Percentiles rank a stretch among this genome's conserved stretches.
phyloP scores from a whole-genome alignment of 371 early-diverging fungal genomes.

The Actinomortierella ambigua region DNA sequence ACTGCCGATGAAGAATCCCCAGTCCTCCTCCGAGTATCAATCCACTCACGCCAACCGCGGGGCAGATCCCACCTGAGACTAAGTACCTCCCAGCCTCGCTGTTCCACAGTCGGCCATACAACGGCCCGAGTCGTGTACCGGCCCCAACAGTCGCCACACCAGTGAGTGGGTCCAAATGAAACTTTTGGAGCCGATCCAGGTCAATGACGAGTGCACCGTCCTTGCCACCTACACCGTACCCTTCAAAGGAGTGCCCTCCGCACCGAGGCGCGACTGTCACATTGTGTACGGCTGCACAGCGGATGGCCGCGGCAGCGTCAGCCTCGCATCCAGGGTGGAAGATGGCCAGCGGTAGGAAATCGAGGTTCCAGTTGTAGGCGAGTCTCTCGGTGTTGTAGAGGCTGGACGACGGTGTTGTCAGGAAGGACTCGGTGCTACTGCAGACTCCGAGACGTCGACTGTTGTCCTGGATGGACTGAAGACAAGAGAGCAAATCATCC shows the following conservation, averaged over 20 bases:
- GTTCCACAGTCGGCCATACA: slow-evolving; percentile 39
- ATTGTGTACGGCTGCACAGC: slow-evolving; percentile 33
- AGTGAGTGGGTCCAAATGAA: slow-evolving; percentile 9
- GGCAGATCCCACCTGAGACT: slow-evolving; percentile 47
- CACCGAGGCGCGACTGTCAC: slow-evolving; percentile 37
- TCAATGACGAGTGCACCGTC: slow-evolving; percentile 46
- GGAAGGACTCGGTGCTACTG: too few relatives aligned
- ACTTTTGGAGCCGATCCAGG: slow-evolving; percentile 18
- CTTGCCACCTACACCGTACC: slow-evolving; percentile 43
- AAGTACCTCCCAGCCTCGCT: slow-evolving; percentile 46
- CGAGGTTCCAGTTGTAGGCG: too few relatives aligned
- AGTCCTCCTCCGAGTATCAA: slow-evolving; percentile 48
- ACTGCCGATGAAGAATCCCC: slow-evolving; percentile 51
- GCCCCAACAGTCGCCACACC: slow-evolving; percentile 45
- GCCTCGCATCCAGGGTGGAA: slow-evolving; percentile 22
- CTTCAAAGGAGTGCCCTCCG: slow-evolving; percentile 67
- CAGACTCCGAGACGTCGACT: too few relatives aligned
- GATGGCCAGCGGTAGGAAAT: slow-evolving; percentile 26
- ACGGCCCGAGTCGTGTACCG: slow-evolving; percentile 45
- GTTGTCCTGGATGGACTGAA: too few relatives aligned
- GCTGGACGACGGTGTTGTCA: too few relatives aligned
- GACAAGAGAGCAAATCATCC: too few relatives aligned
- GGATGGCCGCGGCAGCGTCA: slow-evolving; percentile 44
- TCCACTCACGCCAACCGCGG: slow-evolving; percentile 49
- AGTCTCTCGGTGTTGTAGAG: too few relatives aligned